Percentiles rank a stretch among this genome's conserved stretches.
Conservation (phyloP, 1,139 yeast species). For the Lodderomyces orthopsilosis region DNA sequence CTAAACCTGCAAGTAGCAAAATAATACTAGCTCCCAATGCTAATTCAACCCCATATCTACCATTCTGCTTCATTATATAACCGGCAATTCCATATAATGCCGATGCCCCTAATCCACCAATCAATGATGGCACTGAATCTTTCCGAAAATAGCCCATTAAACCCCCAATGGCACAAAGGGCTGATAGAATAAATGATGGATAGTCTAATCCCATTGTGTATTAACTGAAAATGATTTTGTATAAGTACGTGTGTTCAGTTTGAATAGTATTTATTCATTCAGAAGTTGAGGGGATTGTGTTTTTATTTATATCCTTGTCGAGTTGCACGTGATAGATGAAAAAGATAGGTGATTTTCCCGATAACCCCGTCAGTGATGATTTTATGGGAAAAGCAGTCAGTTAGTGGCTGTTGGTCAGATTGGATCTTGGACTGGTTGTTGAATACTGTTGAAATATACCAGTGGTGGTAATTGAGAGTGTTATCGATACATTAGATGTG, state of each 20-base stretch:
- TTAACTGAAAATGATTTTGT: too few relatives aligned
- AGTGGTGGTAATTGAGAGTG: too few relatives aligned
- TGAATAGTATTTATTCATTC: too few relatives aligned
- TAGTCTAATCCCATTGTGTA: constrained; percentile 52
- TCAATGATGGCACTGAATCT: constrained; percentile 73
- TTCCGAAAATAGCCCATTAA: constrained; percentile 67
- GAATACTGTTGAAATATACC: too few relatives aligned
- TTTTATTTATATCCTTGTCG: background rate
- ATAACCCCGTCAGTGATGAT: background rate
- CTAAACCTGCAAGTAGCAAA: constrained; percentile 65
- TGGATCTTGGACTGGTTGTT: too few relatives aligned
- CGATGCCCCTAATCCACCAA: constrained; percentile 73
- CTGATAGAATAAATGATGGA: constrained; percentile 73
- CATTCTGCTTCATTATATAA: constrained; percentile 66
- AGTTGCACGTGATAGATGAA: too few relatives aligned
- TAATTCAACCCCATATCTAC: constrained; percentile 75
- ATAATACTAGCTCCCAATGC: constrained; percentile 72
- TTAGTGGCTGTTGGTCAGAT: too few relatives aligned
- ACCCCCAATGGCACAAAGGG: constrained; percentile 74
- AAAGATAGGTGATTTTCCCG: background rate
- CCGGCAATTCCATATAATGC: constrained; percentile 75
- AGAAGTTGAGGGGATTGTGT: too few relatives aligned
- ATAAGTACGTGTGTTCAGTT: too few relatives aligned
- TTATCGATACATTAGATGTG: too few relatives aligned
- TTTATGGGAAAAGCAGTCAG: too few relatives aligned